A percentile compares a stretch with the other conserved stretches of the same genome.
These are phyloP conservation scores for Zhuliangozyma blackwelliae DNA, from an alignment of 1,139 yeast species.

Conservation along the genomic window DNA sequence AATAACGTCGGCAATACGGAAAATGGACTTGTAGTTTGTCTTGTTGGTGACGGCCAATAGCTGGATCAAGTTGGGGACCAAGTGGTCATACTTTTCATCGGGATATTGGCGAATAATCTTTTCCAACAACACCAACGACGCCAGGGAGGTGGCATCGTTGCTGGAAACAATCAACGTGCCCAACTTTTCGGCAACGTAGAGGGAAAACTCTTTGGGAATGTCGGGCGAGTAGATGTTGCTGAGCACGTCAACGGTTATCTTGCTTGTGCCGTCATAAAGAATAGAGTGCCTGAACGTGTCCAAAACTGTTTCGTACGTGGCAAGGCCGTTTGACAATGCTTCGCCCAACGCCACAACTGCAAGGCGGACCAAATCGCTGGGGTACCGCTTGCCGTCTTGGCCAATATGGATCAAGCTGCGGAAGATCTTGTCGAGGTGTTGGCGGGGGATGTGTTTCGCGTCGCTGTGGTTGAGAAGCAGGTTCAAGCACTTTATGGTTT, in stretches of 20 bases:
- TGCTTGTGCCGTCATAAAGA: conserved; percentile 32
- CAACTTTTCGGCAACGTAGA: conserved; percentile 15
- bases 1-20: background rate
- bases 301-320: conserved; percentile 11
- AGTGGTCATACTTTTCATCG: conserved; percentile 1
- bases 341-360: conserved; percentile 38
- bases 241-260: conserved; percentile 29
- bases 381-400: conserved; percentile 36
- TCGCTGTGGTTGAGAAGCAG: conserved; percentile 6
- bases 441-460: conserved; percentile 29
- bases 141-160: conserved; percentile 22
- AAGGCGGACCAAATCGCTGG: conserved; percentile 49
- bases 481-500: conserved; percentile 38
- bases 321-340: conserved; percentile 14
- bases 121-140: conserved; percentile 23
- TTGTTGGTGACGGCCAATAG: conserved; percentile 9
- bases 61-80: conserved; percentile 9
- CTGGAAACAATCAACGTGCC: conserved; percentile 19
- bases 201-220: conserved; percentile 14
- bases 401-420: conserved; percentile 26
- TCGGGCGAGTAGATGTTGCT: conserved; percentile 17
- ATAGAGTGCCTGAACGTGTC: conserved; percentile 22
- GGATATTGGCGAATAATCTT: conserved; percentile 9
- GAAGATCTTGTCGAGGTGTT: conserved; percentile 14
- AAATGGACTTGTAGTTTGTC: conserved; percentile 9